Evolutionary conservation across 2,329 filamentous ascomycete species (phyloP), one percentile per base, ranked within the genome.

Genomic region (Alternaria panax): DNA sequence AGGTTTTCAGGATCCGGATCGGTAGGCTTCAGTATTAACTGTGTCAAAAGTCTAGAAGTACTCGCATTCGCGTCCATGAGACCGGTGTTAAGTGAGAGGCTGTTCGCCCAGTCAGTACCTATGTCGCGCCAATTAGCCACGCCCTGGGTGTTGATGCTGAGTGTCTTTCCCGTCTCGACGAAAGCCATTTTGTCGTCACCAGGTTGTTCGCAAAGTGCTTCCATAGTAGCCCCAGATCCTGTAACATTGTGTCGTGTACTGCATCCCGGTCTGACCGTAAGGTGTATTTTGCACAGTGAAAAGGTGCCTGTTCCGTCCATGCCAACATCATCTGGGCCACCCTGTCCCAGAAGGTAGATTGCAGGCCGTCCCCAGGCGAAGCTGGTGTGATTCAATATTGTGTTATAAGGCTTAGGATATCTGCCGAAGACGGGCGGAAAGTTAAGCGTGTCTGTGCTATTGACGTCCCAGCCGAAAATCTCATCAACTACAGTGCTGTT

Each of bases 241-340:
- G 77, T 80, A 0, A 80, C 82, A 40, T 78, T 78, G 61, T 82
- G 83, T 4, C 68, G 67, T 9, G 91, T 93, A 0, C 87, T 89
- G 74, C 92, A 95, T 12, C 84, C 80, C 0, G 88, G 82, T 0
- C 89, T 87, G 1, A 87, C 74, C 64, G 87, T 88, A 0, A 87
- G 89, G 22, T 85, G 84, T 14, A 93, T 74, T 41, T 88, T 82
- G 71, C 91, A 95, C 0, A 95, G 77, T 0, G 88, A 87, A 70
- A 89, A 93, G 28, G 67, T 54, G 3, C 64, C 69, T 1, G 60
- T 73, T 38, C 60, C 51, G 24, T 73, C 60, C 6, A 64, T 56
- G 7, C 65, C 62, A 14, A 64, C 51, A n/a, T 63, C 59, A 6
- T 68, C 66, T 30, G 59, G 59, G 2, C 68, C 66, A 25, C 72